Conservation (phyloP, 2,329 filamentous ascomycete species). For the Apiospora saccharicola region DNA sequence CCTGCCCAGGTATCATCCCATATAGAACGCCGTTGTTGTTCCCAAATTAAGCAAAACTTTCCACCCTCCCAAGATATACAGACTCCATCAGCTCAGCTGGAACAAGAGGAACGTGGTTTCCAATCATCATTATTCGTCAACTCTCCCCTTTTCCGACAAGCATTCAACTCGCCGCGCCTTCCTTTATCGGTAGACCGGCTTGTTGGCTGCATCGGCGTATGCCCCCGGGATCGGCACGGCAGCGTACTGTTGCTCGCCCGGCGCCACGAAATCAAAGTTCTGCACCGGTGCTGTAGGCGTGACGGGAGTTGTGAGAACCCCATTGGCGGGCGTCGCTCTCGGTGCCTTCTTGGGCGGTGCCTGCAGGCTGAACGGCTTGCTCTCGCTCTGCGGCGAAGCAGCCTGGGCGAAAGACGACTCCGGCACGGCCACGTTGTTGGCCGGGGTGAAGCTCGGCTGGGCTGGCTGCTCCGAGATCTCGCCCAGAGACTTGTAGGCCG, state of each 20-base stretch:
- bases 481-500: slow-evolving; percentile 59
- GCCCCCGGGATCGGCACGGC: slow-evolving; percentile 88
- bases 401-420: slow-evolving; percentile 65
- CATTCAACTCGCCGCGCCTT: not conserved
- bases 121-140: slow-evolving; percentile 32
- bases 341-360: slow-evolving; percentile 82
- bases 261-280: slow-evolving; percentile 62
- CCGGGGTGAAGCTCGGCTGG: slow-evolving; percentile 59
- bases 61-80: slow-evolving; percentile 6
- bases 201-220: slow-evolving; percentile 61
- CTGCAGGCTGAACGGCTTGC: slow-evolving; percentile 83
- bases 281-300: slow-evolving; percentile 47
- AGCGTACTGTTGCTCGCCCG: slow-evolving; percentile 85
- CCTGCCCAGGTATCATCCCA: slow-evolving; percentile 23
- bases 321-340: slow-evolving; percentile 74
- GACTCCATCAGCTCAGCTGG: slow-evolving; percentile 35
- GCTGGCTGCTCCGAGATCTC: slow-evolving; percentile 49
- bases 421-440: slow-evolving; percentile 65
- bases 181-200: slow-evolving; percentile 24
- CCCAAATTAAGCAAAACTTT: slow-evolving; percentile 12
- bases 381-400: slow-evolving; percentile 37
- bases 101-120: slow-evolving; percentile 30
- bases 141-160: not conserved
- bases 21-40: slow-evolving; percentile 24
- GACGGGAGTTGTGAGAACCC: slow-evolving; percentile 64